Evolutionary conservation across 768 basidiomycete genomes (phyloP).

Genomic region (Udeniomyces megalosporus): DNA sequence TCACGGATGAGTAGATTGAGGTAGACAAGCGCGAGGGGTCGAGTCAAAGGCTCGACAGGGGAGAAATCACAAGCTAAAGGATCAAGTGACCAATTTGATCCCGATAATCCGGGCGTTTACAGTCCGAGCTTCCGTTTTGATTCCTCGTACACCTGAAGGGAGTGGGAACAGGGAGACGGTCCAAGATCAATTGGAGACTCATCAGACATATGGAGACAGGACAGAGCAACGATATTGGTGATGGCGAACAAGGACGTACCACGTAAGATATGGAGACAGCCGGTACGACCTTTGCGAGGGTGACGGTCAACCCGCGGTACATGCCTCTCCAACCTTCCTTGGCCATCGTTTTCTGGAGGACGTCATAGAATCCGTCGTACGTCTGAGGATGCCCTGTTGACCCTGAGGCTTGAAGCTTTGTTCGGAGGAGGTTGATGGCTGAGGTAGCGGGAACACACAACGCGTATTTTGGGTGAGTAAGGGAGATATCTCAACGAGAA

Average conservation of each 20-base stretch:
- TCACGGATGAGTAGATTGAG: background rate
- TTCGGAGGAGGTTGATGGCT: slow-evolving; percentile 54
- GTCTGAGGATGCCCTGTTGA: slow-evolving; percentile 84
- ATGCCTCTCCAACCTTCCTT: slow-evolving; percentile 86
- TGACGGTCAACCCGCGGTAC: slow-evolving; percentile 78
- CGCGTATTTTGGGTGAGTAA: no score
- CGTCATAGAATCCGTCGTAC: slow-evolving; percentile 79
- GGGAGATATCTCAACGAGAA: background rate
- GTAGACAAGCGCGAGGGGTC: background rate
- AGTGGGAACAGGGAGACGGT: background rate
- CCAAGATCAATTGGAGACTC: no score
- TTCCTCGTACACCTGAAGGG: slow-evolving; percentile 11
- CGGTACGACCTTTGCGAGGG: slow-evolving; percentile 89
- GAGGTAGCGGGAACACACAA: no score
- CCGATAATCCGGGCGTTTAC: no score
- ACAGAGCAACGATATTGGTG: background rate
- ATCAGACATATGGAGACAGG: no score
- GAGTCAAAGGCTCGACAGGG: background rate
- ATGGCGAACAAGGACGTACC: slow-evolving; percentile 31
- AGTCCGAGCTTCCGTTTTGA: slow-evolving; percentile 7
- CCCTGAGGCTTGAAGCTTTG: slow-evolving; percentile 87
- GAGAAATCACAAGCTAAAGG: background rate
- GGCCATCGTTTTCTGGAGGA: slow-evolving; percentile 57
- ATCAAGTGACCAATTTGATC: no score
- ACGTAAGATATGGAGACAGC: slow-evolving; percentile 94